These are phyloP conservation scores for Zarea fungicola DNA, from an alignment of 2,329 filamentous ascomycete genomes.

Conservation along the genomic window DNA sequence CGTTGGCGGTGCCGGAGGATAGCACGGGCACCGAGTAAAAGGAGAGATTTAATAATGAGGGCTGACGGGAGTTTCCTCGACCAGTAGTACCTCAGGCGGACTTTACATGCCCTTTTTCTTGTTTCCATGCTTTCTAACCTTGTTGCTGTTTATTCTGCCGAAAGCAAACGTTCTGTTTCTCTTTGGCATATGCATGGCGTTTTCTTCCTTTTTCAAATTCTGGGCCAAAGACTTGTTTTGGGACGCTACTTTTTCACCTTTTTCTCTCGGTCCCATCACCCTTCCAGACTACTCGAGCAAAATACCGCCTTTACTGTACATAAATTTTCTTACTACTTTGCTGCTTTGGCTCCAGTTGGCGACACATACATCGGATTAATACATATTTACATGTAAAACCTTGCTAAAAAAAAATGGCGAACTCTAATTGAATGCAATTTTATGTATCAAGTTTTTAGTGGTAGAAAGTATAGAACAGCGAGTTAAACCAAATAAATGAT, in stretches of 20 bases:
- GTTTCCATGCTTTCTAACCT: slow-evolving; percentile 1
- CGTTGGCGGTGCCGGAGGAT: slow-evolving; percentile 48
- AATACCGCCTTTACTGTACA: too few relatives aligned
- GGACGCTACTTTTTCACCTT: background rate
- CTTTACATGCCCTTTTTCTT: background rate
- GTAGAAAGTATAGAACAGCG: too few relatives aligned
- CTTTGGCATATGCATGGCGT: slow-evolving; percentile 13
- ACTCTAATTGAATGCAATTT: too few relatives aligned
- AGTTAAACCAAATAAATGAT: background rate
- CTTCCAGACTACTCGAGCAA: background rate
- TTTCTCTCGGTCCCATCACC: background rate
- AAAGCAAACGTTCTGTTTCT: too few relatives aligned
- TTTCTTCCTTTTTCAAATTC: background rate
- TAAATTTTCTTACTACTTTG: too few relatives aligned
- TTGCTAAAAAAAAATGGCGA: too few relatives aligned
- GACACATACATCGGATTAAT: too few relatives aligned
- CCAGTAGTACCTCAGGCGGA: background rate
- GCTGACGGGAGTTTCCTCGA: too few relatives aligned
- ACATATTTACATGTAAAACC: too few relatives aligned
- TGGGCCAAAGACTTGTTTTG: background rate
- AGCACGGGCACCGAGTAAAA: slow-evolving; percentile 34
- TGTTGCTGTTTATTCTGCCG: too few relatives aligned
- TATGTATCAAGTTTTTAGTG: background rate
- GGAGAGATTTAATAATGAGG: background rate
- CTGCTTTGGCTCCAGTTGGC: too few relatives aligned